These are phyloP conservation scores for Verbena officinalis DNA, from an alignment of 257 asterid species.

Conservation along the genomic window DNA sequence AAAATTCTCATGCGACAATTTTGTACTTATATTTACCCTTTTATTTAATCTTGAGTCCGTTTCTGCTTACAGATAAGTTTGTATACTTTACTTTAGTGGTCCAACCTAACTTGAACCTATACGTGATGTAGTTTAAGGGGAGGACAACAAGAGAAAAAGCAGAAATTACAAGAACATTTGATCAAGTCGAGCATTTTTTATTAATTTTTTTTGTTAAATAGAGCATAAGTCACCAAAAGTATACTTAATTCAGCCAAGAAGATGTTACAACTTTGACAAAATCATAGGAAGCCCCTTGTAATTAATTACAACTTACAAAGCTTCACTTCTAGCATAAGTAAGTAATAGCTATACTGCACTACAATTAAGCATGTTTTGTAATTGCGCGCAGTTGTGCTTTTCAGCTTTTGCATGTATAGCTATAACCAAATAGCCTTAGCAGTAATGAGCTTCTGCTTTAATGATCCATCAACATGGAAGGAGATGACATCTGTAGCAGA, in stretches of 20 bases:
- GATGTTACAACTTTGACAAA: constrained; percentile 18
- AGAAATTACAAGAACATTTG: background rate
- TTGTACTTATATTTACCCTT: too few relatives aligned
- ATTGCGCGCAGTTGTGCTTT: too few relatives aligned
- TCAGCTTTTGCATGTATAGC: too few relatives aligned
- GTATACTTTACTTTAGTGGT: too few relatives aligned
- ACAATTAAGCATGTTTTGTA: too few relatives aligned
- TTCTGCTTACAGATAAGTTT: too few relatives aligned
- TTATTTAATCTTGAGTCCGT: too few relatives aligned
- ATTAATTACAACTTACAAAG: constrained; percentile 26
- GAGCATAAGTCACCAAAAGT: constrained; percentile 40
- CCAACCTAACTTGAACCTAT: too few relatives aligned
- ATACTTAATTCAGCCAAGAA: constrained; percentile 30
- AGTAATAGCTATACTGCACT: too few relatives aligned
- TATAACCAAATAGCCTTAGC: constrained; percentile 81
- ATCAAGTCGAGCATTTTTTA: constrained; percentile 2
- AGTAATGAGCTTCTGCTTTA: constrained; percentile 64
- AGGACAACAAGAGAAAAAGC: background rate
- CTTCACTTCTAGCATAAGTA: constrained; percentile 24
- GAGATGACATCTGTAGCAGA: constrained; percentile 69
- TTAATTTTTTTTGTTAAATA: background rate
- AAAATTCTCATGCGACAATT: too few relatives aligned
- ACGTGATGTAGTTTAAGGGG: too few relatives aligned
- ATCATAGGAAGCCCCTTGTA: constrained; percentile 24
- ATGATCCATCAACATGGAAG: constrained; percentile 73